phyloP scores from a whole-genome alignment of 169 alveolate genomes.

The Theileria sp. region DNA sequence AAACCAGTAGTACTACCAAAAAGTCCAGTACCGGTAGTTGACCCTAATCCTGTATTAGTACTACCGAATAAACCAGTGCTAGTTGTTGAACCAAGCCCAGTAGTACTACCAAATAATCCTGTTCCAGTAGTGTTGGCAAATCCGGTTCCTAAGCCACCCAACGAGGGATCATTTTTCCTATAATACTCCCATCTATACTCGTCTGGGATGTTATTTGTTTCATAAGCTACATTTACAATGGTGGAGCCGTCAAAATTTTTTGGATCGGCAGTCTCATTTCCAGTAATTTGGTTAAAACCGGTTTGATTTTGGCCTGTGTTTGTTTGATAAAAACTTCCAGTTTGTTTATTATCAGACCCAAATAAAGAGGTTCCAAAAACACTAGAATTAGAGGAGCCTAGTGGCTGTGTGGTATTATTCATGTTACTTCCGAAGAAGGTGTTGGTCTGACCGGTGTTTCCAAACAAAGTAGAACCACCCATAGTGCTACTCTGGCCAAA shows the following conservation, averaged over 20 bases:
- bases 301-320: constrained; percentile 4
- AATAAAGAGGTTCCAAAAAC: not conserved
- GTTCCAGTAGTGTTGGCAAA: constrained; percentile 29
- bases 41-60: constrained; percentile 1
- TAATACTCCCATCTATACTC: constrained; percentile 64
- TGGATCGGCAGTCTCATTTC: constrained; percentile 12
- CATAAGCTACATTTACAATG: constrained; percentile 46
- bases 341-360: constrained; percentile 13
- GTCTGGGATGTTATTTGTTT: constrained; percentile 24
- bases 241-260: constrained; percentile 37
- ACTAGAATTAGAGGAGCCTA: not conserved
- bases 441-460: constrained; percentile 5
- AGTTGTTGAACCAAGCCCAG: constrained; percentile 22
- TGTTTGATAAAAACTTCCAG: constrained; percentile 1
- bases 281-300: constrained; percentile 18
- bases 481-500: constrained; percentile 40
- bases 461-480: constrained; percentile 6
- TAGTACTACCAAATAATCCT: constrained; percentile 44
- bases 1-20: not conserved
- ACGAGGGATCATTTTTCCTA: constrained; percentile 33
- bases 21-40: constrained; percentile 12
- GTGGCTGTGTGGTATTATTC: not conserved
- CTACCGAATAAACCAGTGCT: constrained; percentile 52
- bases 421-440: not conserved
- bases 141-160: constrained; percentile 13